Conservation (phyloP, 371 early-diverging fungal species). For the Apophysomyces sp. region DNA sequence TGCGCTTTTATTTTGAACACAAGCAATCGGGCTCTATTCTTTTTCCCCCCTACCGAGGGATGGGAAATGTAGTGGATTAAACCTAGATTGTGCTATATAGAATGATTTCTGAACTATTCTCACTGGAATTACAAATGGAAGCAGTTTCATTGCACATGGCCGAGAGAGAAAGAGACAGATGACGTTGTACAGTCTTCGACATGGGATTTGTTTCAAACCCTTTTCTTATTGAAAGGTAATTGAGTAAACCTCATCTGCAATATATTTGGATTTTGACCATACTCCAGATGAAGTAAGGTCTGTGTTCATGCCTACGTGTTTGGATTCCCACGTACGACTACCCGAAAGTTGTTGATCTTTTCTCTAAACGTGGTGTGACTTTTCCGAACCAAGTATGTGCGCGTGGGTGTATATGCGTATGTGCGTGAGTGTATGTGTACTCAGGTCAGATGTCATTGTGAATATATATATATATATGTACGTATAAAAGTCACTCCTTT, state of each 20-base stretch:
- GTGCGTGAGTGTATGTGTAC: background rate
- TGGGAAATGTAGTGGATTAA: no score
- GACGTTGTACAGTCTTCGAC: background rate
- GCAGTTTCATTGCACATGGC: background rate
- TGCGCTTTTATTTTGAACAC: background rate
- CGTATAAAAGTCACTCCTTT: background rate
- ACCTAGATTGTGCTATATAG: no score
- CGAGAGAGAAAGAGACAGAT: background rate
- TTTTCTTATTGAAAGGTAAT: background rate
- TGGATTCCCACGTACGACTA: background rate
- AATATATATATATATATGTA: background rate
- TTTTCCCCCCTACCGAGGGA: no score
- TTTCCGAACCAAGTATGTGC: background rate
- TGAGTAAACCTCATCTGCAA: background rate
- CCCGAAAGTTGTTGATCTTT: background rate
- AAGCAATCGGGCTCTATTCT: no score
- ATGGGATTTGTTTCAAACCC: background rate
- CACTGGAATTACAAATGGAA: background rate
- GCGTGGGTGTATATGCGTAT: background rate
- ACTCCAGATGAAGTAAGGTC: background rate
- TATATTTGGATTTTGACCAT: background rate
- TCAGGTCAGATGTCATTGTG: background rate
- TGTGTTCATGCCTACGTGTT: slow-evolving; percentile 1
- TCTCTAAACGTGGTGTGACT: slow-evolving; percentile 1
- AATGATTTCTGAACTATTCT: background rate